These are phyloP conservation scores for Calonectria crousiana DNA, from an alignment of 2,329 filamentous ascomycete genomes.

Conservation along the genomic window DNA sequence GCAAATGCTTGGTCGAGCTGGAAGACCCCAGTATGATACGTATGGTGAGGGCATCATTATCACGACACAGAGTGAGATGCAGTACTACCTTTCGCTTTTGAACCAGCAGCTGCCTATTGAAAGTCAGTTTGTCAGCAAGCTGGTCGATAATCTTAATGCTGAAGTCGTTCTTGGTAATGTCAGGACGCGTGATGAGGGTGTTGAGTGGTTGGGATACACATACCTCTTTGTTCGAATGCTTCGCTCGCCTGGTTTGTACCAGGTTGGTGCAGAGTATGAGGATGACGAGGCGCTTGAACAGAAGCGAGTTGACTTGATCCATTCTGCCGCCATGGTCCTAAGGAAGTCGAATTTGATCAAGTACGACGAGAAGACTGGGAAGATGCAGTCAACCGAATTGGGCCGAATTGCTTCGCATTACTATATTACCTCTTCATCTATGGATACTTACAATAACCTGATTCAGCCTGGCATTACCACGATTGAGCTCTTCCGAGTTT, in stretches of 20 bases:
- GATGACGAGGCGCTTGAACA: conserved; percentile 93
- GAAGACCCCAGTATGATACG: conserved; percentile 95
- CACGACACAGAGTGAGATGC: conserved; percentile 92
- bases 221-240: conserved; percentile 99
- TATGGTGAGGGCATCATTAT: conserved; percentile 99
- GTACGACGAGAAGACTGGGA: conserved; percentile 94
- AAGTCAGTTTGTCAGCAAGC: conserved; percentile 91
- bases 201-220: conserved; percentile 99
- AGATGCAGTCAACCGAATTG: conserved; percentile 90
- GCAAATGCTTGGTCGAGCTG: conserved; percentile 98
- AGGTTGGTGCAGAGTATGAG: conserved; percentile 95
- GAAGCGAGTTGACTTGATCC: conserved; percentile 96
- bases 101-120: conserved; percentile 99
- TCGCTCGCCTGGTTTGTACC: conserved; percentile 92
- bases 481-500: conserved; percentile 96
- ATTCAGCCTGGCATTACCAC: conserved; percentile 93
- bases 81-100: conserved; percentile 95
- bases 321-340: conserved; percentile 89
- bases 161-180: conserved; percentile 96
- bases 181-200: conserved; percentile 90
- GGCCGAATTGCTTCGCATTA: conserved; percentile 97
- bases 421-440: conserved; percentile 96
- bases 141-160: conserved; percentile 96
- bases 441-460: conserved; percentile 96
- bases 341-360: conserved; percentile 92